Base-by-base conservation (phyloP, 768 basidiomycete genomes). In the Macrolepiota albuminosa region DNA sequence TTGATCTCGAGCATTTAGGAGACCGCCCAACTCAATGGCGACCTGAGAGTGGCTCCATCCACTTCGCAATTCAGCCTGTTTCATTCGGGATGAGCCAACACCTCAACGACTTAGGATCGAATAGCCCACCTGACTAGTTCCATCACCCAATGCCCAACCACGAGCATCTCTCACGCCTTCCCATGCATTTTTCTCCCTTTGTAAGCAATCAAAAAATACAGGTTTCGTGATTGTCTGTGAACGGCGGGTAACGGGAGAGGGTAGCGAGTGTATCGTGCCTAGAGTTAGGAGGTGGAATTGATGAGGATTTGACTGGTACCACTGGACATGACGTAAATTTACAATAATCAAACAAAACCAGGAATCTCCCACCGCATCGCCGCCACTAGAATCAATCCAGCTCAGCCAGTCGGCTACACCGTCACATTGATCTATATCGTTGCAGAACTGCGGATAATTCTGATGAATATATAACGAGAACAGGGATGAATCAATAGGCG, bases 401-500 rank as follows among this genome's bases (percentile, higher is more conserved):
- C 92, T 94, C 60, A 95, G 71, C 75, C 84, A 86, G 48, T 93
- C 93, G 8, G 83, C 78, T 13, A 94, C 70, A 3, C 79, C 82
- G 4, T 81, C 82, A 64, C 85, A 87, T 54, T 98, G 81, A 7
- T 94, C 91, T 4, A 94, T 71, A 40, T 88, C 84, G 45, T 80
- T 76, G 68, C 91, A 95, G 68, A 92, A 98, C 58, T 88, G 87
- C 0, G 88, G 81, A 65, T 95, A 93, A 68, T 97, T 98, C 71
- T 98, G 95, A 65, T 99, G 97, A 9, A 95, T 79, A 69, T 98
- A 99, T 7, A 96, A 72, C 3, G 88, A 88, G 62, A 95, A 89
- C 1, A 98, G 76, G 1, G 91, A 92, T 1, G 93, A 86, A 72
- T 99, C 97, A 57, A 98, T 88, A 0, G 96, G 94, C 0, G 90